Base-by-base conservation (phyloP, 2,329 filamentous ascomycete species). In the Monilinia aucupariae region DNA sequence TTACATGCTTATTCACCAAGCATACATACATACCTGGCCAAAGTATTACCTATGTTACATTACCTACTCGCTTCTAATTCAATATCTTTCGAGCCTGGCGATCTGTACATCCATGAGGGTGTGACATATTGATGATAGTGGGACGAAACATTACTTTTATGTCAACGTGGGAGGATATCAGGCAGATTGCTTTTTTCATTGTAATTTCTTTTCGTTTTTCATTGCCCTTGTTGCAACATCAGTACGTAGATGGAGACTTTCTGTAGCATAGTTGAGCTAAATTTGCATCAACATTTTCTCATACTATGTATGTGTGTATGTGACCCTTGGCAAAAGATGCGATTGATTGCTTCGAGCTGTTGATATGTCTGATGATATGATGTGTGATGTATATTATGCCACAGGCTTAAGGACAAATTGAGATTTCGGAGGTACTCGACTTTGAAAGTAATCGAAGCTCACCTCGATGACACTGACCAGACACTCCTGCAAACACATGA, bases 81-180 rank as follows among this genome's bases (percentile, higher is more conserved):
- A 71, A 70, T 66, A 72, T 73, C 50, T 69, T 72, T 71, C 67
- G 66, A 67, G 65, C 67, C 63, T 69, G 68, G 64, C 67, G 67
- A 69, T 65, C 48, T 69, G 68, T 70, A 68, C 66, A 69, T 69
- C 64, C 61, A 64, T 56, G 64, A 62, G 68, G 67, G 69, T 69
- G 61, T 69, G 67, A 67, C 64, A 68, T 68, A 64, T 70, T 68
- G 67, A 64, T 49, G 64, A 68, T 68, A 67, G 52, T 70, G 67
- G 66, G 64, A 68, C 63, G 62, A 63, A 67, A 65, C 67, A 72
- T 71, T 64, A 64, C 65, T 69, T 62, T 71, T 69, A 70, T 71
- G 70, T 72, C 64, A 67, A 59, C 55, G 55, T 63, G 65, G 67
- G 67, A 59, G 64, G 67, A 71, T 69, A 71, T 70, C 61, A 68